phyloP scores from a whole-genome alignment of 2,329 filamentous ascomycete species.

The Diaporthe velutina region DNA sequence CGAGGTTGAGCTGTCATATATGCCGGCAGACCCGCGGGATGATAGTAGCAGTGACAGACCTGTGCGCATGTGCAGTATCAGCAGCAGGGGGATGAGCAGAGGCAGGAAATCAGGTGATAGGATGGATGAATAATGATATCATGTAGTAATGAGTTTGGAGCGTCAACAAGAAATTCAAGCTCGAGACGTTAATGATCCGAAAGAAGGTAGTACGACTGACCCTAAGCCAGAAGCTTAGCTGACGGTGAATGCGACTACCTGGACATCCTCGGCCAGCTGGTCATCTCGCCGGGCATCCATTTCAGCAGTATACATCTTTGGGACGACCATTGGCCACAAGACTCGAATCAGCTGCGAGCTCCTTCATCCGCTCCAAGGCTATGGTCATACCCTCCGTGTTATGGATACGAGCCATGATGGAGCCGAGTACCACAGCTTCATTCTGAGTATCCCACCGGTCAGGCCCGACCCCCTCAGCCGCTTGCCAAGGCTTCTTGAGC shows the following conservation, averaged over 20 bases:
- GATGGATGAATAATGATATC: not conserved
- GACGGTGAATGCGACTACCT: not conserved
- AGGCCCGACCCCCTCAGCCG: not conserved
- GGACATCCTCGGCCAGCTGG: not conserved
- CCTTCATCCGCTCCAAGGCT: not conserved
- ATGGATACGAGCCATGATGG: not conserved
- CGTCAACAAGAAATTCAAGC: too few species aligned
- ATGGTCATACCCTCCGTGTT: not conserved
- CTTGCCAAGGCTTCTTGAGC: not conserved
- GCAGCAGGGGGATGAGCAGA: not conserved
- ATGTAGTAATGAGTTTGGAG: too few species aligned
- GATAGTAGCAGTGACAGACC: not conserved
- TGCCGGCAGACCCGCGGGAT: not conserved
- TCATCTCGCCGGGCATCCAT: not conserved
- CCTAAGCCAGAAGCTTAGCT: too few species aligned
- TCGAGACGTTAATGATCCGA: not conserved
- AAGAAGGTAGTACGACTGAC: too few species aligned
- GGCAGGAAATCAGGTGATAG: not conserved
- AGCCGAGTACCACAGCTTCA: not conserved
- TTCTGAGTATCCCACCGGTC: not conserved
- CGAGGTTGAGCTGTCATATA: constrained; percentile 19
- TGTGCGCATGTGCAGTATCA: constrained; percentile 3
- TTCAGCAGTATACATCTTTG: not conserved
- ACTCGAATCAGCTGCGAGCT: not conserved
- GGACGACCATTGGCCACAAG: not conserved